Conservation (phyloP, 2,329 filamentous ascomycete genomes). For the Trichoderma afroharzianum region DNA sequence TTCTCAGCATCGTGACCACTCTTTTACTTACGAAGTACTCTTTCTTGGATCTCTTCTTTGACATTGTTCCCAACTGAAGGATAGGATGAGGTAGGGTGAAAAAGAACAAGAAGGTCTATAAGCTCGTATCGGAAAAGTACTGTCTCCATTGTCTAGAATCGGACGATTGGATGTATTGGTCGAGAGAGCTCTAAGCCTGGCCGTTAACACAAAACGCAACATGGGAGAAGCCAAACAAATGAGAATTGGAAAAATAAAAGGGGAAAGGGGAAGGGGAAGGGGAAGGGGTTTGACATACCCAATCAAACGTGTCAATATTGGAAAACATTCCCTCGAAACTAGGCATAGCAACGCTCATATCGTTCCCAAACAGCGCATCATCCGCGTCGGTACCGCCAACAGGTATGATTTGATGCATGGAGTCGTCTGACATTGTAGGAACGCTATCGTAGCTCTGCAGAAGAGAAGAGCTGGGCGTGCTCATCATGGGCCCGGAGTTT, state of each 20-base stretch:
- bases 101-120: neutral
- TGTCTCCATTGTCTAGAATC: conserved; percentile 2
- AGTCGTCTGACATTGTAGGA: neutral
- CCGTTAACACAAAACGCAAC: neutral
- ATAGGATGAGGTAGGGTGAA: neutral
- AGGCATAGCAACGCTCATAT: conserved; percentile 27
- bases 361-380: neutral
- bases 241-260: no score
- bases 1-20: neutral
- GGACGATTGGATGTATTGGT: conserved; percentile 23
- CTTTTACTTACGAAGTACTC: neutral
- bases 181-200: conserved; percentile 22
- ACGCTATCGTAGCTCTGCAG: neutral
- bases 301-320: conserved; percentile 35
- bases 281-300: conserved; percentile 31
- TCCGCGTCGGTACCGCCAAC: neutral
- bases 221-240: no score
- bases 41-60: neutral
- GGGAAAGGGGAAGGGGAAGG: neutral
- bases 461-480: neutral
- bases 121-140: neutral
- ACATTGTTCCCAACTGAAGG: no score
- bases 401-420: neutral
- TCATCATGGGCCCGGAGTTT: neutral
- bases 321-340: conserved; percentile 37